phyloP scores from a whole-genome alignment of 306 rosid genomes.

The Trifolium dubium region DNA sequence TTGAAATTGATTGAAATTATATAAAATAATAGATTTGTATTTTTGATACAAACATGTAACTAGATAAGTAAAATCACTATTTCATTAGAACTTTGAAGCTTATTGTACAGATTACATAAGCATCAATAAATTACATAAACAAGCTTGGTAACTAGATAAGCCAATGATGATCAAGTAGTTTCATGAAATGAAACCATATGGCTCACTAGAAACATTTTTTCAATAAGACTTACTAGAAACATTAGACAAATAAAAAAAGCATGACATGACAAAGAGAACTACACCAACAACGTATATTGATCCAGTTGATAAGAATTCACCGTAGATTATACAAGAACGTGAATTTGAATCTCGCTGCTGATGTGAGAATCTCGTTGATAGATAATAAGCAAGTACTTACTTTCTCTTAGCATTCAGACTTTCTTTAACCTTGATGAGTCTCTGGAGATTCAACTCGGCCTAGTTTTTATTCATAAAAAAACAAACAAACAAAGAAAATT shows the following conservation, averaged over 20 bases:
- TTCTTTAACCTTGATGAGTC: not conserved
- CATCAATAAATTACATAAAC: not conserved
- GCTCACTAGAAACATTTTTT: slow-evolving; percentile 18
- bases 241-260: slow-evolving; percentile 30
- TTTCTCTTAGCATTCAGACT: not conserved
- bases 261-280: not conserved
- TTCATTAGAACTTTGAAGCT: slow-evolving; percentile 22
- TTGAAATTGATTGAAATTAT: no score
- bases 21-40: not conserved
- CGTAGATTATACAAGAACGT: not conserved
- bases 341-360: not conserved
- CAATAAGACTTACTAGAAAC: not conserved
- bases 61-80: not conserved
- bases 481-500: not conserved
- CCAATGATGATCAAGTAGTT: slow-evolving; percentile 26
- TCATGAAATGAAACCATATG: slow-evolving; percentile 27
- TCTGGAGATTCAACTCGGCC: not conserved
- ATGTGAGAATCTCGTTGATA: not conserved
- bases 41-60: not conserved
- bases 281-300: not conserved
- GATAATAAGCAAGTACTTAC: no score
- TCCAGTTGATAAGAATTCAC: not conserved
- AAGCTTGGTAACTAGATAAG: not conserved
- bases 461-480: not conserved
- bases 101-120: not conserved